phyloP scores from a whole-genome alignment of 2,329 filamentous ascomycete species.

The Penicillium thymicola region DNA sequence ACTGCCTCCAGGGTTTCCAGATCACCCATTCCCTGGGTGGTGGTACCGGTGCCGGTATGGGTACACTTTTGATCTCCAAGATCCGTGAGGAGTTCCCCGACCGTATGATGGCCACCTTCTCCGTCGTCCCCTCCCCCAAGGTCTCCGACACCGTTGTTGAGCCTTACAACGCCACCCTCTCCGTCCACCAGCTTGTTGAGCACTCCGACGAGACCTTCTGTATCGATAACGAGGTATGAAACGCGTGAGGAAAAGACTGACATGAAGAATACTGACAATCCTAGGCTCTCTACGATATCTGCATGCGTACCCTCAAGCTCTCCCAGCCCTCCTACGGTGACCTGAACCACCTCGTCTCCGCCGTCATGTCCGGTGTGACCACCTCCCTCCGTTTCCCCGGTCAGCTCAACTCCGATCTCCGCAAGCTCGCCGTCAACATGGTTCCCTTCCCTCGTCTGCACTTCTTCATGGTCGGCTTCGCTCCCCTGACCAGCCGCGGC shows the following conservation, averaged over 20 bases:
- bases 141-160: constrained; percentile 99
- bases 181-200: constrained; percentile 97
- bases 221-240: constrained; percentile 88
- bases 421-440: constrained; percentile 99
- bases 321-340: constrained; percentile 98
- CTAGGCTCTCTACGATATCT: constrained; percentile 95
- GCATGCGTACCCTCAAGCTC: constrained; percentile 99
- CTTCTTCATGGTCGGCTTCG: constrained; percentile 99
- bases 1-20: constrained; percentile 99
- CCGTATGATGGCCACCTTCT: constrained; percentile 99
- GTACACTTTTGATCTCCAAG: constrained; percentile 99
- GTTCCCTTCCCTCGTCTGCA: constrained; percentile 99
- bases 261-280: constrained; percentile 12
- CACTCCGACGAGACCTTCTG: constrained; percentile 99
- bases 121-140: constrained; percentile 97
- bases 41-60: constrained; percentile 99
- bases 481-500: constrained; percentile 89
- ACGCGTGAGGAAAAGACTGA: background rate
- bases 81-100: constrained; percentile 99
- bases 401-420: constrained; percentile 99
- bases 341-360: constrained; percentile 98
- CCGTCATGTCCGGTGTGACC: constrained; percentile 99
- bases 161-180: constrained; percentile 99
- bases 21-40: constrained; percentile 99
- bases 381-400: constrained; percentile 98